Evolutionary conservation across 2,329 filamentous ascomycete species (phyloP), one percentile per base, ranked within the genome.

Genomic region (Pseudocercospora ulei): DNA sequence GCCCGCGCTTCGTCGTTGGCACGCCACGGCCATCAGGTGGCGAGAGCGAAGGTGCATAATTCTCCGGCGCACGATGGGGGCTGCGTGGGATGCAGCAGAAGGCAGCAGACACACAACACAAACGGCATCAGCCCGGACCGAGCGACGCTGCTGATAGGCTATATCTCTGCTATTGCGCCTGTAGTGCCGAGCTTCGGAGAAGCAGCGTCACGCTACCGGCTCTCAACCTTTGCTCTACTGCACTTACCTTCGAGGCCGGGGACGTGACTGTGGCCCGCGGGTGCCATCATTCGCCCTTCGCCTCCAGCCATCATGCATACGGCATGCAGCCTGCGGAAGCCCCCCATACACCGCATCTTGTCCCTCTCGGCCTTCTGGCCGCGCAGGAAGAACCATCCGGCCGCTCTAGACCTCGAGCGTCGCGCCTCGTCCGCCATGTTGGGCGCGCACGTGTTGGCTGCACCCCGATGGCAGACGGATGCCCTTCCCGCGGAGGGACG

Each of bases 171-270:
- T 30, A 30, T 30, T 19, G n/a, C n/a, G n/a, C 9, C n/a, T 3
- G 19, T 16, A 14, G 13, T 7, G 13, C 27, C 16, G 27, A 7
- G 11, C 5, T 27, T 13, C 16, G 25, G 33, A 36, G 11, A 37
- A 27, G 34, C 29, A n/a, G n/a, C n/a, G n/a, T n/a, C n/a, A n/a
- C 2, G 12, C 11, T n/a, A 16, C 30, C 40, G 18, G 39, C 36
- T 16, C 33, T 38, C 28, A 46, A 46, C 43, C 39, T 40, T 36
- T 27, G 30, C 42, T 35, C 43, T 40, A 38, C n/a, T n/a, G n/a
- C n/a, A n/a, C n/a, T n/a, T n/a, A n/a, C n/a, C n/a, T n/a, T n/a
- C n/a, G n/a, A n/a, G n/a, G n/a, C n/a, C n/a, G n/a, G n/a, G n/a
- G n/a, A n/a, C n/a, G n/a, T n/a, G n/a, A n/a, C n/a, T n/a, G n/a